Evolutionary conservation across 768 basidiomycete species (phyloP).

Genomic region (Tephrocybe sp.): DNA sequence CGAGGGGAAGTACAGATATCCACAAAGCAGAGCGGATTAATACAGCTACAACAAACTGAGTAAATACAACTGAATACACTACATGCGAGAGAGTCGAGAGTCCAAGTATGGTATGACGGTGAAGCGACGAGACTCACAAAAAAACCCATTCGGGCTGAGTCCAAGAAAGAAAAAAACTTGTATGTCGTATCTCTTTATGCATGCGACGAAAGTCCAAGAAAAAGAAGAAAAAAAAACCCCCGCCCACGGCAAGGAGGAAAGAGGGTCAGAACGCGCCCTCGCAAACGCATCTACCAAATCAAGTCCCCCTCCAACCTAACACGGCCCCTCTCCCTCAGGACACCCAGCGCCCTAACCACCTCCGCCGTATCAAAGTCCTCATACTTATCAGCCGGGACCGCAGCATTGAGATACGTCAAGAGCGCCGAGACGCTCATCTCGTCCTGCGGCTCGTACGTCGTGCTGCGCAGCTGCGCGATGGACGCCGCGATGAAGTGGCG

Average conservation of each 20-base stretch:
- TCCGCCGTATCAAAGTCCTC: slow-evolving; percentile 82
- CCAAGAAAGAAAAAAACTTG: no score
- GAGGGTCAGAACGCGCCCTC: neutral
- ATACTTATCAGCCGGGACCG: slow-evolving; percentile 75
- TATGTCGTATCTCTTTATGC: no score
- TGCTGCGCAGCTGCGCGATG: slow-evolving; percentile 61
- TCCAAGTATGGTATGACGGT: no score
- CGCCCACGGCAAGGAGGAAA: no score
- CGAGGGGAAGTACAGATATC: no score
- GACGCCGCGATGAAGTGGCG: slow-evolving; percentile 61
- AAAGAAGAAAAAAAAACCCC: neutral
- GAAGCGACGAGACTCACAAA: no score
- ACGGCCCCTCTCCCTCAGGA: slow-evolving; percentile 45
- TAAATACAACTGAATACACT: no score
- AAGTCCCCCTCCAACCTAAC: slow-evolving; percentile 55
- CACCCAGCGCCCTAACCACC: slow-evolving; percentile 52
- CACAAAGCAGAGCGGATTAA: no score
- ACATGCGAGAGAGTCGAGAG: no score
- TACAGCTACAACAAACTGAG: no score
- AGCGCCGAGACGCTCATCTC: slow-evolving; percentile 70
- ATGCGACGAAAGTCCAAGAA: neutral
- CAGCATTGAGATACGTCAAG: slow-evolving; percentile 72
- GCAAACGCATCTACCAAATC: slow-evolving; percentile 4
- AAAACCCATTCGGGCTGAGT: no score
- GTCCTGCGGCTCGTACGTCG: slow-evolving; percentile 66